A percentile compares a stretch with the other conserved stretches of the same genome.
Conservation (phyloP, 768 basidiomycete genomes). For the Pleurotus tuber-regium region DNA sequence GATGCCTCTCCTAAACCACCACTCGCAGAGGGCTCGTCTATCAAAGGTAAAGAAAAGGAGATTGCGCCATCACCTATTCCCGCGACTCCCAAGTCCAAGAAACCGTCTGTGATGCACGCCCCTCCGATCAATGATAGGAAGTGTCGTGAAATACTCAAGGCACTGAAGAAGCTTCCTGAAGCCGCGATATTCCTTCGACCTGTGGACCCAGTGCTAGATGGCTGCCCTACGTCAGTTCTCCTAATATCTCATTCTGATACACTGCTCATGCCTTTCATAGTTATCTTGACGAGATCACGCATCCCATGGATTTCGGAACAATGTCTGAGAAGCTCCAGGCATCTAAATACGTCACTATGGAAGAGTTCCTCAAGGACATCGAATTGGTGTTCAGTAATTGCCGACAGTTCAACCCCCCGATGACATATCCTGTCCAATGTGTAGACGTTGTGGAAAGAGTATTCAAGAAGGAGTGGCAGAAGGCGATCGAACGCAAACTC, state of each 20-base stretch:
- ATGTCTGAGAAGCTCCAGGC: conserved; percentile 66
- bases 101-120: conserved; percentile 30
- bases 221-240: conserved; percentile 82
- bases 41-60: conserved; percentile 80
- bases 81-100: conserved; percentile 37
- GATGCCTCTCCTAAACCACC: conserved; percentile 41
- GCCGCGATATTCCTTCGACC: conserved; percentile 73
- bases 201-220: conserved; percentile 80
- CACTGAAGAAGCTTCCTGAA: conserved; percentile 60
- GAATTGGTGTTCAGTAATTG: conserved; percentile 88
- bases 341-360: conserved; percentile 75
- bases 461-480: conserved; percentile 87
- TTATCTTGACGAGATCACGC: conserved; percentile 86
- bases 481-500: conserved; percentile 69
- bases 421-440: conserved; percentile 68
- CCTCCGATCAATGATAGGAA: conserved; percentile 80
- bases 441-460: conserved; percentile 71
- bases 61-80: conserved; percentile 27
- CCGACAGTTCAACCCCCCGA: conserved; percentile 86
- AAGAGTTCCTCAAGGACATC: conserved; percentile 75
- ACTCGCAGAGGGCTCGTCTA: conserved; percentile 35
- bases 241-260: background rate
- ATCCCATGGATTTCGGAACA: conserved; percentile 94
- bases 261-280: conserved; percentile 35
- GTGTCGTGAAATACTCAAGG: conserved; percentile 68